These are phyloP conservation scores for Cairneyella variabilis DNA, from an alignment of 495 filamentous ascomycete species.

Conservation along the genomic window DNA sequence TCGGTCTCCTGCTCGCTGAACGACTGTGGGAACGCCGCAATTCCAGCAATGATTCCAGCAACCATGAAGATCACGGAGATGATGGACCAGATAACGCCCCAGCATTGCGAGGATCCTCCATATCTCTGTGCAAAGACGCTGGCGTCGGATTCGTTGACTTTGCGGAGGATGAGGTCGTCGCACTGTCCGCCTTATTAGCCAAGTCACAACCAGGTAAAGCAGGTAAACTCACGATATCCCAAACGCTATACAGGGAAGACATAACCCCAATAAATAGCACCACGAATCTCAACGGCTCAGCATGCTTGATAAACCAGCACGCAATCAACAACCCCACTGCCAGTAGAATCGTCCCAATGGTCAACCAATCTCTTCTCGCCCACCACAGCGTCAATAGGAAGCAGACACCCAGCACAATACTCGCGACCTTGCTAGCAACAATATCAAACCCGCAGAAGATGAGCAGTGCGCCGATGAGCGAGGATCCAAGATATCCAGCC, in stretches of 20 bases:
- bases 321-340: constrained; percentile 68
- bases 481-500: constrained; percentile 72
- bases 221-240: constrained; percentile 66
- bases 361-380: constrained; percentile 74
- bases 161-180: constrained; percentile 78
- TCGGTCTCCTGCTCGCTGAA: constrained; percentile 64
- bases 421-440: constrained; percentile 73
- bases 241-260: constrained; percentile 72
- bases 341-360: constrained; percentile 61
- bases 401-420: constrained; percentile 65
- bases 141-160: constrained; percentile 78
- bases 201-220: too few species aligned
- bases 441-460: constrained; percentile 81
- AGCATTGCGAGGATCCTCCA: constrained; percentile 76
- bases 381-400: constrained; percentile 78
- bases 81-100: constrained; percentile 75
- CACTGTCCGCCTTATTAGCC: constrained; percentile 43
- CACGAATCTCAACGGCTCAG: constrained; percentile 66
- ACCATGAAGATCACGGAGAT: constrained; percentile 68
- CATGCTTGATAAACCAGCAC: constrained; percentile 78
- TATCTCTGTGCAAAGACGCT: constrained; percentile 75
- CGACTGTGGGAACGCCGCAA: constrained; percentile 70
- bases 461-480: constrained; percentile 69
- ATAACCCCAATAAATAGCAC: constrained; percentile 83
- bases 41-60: constrained; percentile 64